Evolutionary conservation across 768 basidiomycete genomes (phyloP), one percentile per base, ranked within the genome.

Genomic region (Boletus tylopilopsis): DNA sequence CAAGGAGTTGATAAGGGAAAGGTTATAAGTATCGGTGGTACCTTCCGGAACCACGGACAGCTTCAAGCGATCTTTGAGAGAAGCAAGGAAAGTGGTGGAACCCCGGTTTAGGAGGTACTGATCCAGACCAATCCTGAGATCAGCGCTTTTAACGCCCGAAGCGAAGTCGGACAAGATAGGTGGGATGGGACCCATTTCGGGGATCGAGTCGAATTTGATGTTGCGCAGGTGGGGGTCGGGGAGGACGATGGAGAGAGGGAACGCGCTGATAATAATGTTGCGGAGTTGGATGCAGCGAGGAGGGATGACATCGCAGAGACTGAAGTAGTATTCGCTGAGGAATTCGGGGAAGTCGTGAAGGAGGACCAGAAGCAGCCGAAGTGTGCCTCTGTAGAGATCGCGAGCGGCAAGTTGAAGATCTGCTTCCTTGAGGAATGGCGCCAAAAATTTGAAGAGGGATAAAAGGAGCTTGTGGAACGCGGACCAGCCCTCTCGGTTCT

Each of bases 281-380:
- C 94, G 87, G 45, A 98, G 80, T 69, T 99, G 96, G 50, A 95
- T 85, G 78, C 94, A 97, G 55, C 87, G 82, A 23, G 86, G 76
- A 39, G 96, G 96, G 54, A 99, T 90, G 52, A 81, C 87, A 56
- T 98, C 95, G 63, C 93, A 92, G 27, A 99, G 82, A 36, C 91
- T 87, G 73, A 95, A 94, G 71, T 97, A 95, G 67, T 94, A 93
- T 72, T 94, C 93, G 67, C 87, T 91, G 53, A 98, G 77, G 76
- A 98, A 98, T 53, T 97, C 96, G 43, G 96, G 96, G 77, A 98
- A 98, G 71, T 98, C 96, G 69, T 99, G 94, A 18, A 99, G 82
- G 44, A 99, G 85, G 50, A 98, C 93, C 40, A 99, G 80, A 41
- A 99, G 82, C 25, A 99, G 78, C 30, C 94, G 84, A 39, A 96